Conservation (phyloP, 139 green algal genomes). For the Desmodesmus armatus region DNA sequence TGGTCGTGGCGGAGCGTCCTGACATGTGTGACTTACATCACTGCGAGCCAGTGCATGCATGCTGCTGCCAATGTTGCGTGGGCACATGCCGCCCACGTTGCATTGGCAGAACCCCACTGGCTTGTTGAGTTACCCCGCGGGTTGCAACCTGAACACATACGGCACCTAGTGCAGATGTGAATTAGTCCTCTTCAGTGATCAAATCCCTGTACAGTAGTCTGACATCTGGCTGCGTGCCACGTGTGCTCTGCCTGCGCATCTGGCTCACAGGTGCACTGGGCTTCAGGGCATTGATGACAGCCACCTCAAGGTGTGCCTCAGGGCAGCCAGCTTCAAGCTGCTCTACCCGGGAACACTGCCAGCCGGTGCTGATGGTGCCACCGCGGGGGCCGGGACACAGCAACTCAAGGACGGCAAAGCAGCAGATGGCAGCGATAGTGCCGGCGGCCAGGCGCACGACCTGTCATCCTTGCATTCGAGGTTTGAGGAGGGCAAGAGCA, state of each 20-base stretch:
- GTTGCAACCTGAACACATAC: too few species aligned
- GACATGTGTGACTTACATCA: too few species aligned
- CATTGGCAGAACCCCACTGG: not conserved
- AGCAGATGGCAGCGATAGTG: constrained; percentile 8
- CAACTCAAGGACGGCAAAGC: not conserved
- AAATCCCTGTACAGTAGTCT: not conserved
- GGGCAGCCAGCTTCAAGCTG: constrained; percentile 28
- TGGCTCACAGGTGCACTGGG: constrained; percentile 26
- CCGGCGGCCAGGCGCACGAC: not conserved
- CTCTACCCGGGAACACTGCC: constrained; percentile 11
- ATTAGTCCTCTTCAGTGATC: not conserved
- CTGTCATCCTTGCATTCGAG: constrained; percentile 9
- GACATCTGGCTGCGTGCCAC: not conserved
- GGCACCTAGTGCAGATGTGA: too few species aligned
- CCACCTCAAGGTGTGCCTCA: constrained; percentile 3
- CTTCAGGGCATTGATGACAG: constrained; percentile 8
- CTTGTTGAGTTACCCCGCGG: too few species aligned
- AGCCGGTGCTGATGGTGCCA: not conserved
- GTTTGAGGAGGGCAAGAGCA: not conserved
- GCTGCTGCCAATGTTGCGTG: too few species aligned
- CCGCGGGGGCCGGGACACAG: not conserved
- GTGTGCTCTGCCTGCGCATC: not conserved
- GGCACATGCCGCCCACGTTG: too few species aligned
- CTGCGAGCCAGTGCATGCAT: too few species aligned
- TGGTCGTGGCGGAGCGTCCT: too few species aligned